Evolutionary conservation across 2,329 filamentous ascomycete species (phyloP).

Genomic region (Amauroascus niger): DNA sequence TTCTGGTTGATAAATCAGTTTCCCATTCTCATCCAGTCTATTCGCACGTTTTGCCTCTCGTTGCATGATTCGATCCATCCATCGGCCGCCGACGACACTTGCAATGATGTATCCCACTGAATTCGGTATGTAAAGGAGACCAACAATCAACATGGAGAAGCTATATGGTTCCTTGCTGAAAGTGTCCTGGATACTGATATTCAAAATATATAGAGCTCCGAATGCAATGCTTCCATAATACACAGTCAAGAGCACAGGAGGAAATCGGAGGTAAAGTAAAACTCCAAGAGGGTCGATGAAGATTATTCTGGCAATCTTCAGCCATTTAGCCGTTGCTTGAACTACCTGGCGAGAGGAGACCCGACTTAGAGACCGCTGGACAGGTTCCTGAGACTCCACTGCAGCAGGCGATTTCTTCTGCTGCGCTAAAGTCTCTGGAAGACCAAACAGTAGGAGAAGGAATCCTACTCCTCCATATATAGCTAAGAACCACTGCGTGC

Average conservation of each 20-base stretch:
- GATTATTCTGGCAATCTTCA: constrained; percentile 47
- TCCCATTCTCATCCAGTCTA: constrained; percentile 57
- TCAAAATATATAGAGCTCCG: constrained; percentile 63
- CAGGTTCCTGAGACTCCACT: constrained; percentile 11
- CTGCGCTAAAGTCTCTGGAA: constrained; percentile 36
- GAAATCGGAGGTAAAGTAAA: constrained; percentile 62
- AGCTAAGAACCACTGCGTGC: constrained; percentile 66
- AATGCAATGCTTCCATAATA: constrained; percentile 67
- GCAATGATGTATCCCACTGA: constrained; percentile 63
- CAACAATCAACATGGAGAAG: constrained; percentile 59
- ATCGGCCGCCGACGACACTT: constrained; percentile 60
- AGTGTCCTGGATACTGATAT: constrained; percentile 63
- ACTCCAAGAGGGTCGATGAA: constrained; percentile 65
- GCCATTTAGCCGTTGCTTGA: constrained; percentile 46
- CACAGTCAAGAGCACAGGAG: constrained; percentile 63
- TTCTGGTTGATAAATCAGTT: constrained; percentile 61
- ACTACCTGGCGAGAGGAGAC: constrained; percentile 55
- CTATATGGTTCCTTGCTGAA: constrained; percentile 59
- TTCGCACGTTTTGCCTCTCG: constrained; percentile 61
- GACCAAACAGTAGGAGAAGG: constrained; percentile 34
- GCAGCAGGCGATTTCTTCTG: constrained; percentile 18
- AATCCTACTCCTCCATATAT: constrained; percentile 52
- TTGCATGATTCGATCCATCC: constrained; percentile 74
- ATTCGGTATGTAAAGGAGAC: constrained; percentile 66
- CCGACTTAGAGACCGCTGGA: constrained; percentile 36